Base-by-base conservation (phyloP, 2,329 filamentous ascomycete genomes). In the Clarireedia hainanense region DNA sequence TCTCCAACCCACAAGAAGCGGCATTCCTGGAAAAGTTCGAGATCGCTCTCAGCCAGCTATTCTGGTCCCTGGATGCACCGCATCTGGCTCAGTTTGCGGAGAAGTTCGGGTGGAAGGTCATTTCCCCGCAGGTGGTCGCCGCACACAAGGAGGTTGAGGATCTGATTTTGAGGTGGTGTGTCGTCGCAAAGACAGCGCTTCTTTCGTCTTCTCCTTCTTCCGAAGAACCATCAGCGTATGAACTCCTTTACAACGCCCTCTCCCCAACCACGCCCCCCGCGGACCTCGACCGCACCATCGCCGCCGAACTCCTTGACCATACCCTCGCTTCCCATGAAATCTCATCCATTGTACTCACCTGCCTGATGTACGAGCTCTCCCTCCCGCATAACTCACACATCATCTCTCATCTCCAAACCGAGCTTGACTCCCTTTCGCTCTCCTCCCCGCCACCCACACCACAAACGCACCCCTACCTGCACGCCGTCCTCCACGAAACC, bases 321-420 rank as follows among this genome's bases (percentile, higher is more conserved):
- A 74, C 89, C 3, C 79, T 86, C 2, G 88, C 88, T 0, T 87
- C 86, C 1, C 86, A 89, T 61, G 88, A 92, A 66, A 91, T 88
- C 0, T 84, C 82, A 3, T 84, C 83, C 2, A 82, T 89, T 40
- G 81, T 79, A 0, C 70, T 88, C 20, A 80, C 79, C 3, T 88
- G 84, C 64, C 68, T 82, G 1, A 71, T 79, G 34, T 83, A 81
- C 70, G 76, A 84, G 52, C 72, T 81, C 17, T 79, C 76, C 0
- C 69, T 69, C 6, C 64, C 60, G 0, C 60, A 58, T 1, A 62
- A 75, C 1, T 73, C 24, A 9, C 23, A 23, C 6, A 24, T 55
- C n/a, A 20, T 24, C 7, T 17, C 6, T 12, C 75, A 54, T 24
- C 59, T 55, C 2, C 56, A 55, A n/a, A n/a, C 27, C 15, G 36